phyloP scores from a whole-genome alignment of 129 eudicot species.

The Helianthus annuus region HanXRQr2.0-SUNRISE NC_035434.2:156703929-156704428 shows the following conservation, averaged over 20 bases:
- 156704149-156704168: background rate
- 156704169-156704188: background rate
- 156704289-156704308: conserved; percentile 30
- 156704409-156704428: conserved; percentile 36
- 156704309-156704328: background rate
- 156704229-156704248: conserved; percentile 38
- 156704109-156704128: background rate
- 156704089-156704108: background rate
- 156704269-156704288: conserved; percentile 37
- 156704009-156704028: too few relatives aligned
- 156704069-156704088: background rate
- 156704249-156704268: conserved; percentile 39
- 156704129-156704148: background rate
- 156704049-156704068: background rate
- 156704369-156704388: conserved; percentile 24
- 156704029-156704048: too few relatives aligned
- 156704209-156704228: conserved; percentile 26
- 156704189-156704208: conserved; percentile 14
- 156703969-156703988: too few relatives aligned
- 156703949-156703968: too few relatives aligned
- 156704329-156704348: background rate
- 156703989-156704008: background rate
- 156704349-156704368: conserved; percentile 21
- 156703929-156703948: too few relatives aligned
- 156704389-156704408: conserved; percentile 31